These are phyloP conservation scores for Cladosporium sp. DNA, from an alignment of 2,329 filamentous ascomycete genomes.

Conservation along the genomic window DNA sequence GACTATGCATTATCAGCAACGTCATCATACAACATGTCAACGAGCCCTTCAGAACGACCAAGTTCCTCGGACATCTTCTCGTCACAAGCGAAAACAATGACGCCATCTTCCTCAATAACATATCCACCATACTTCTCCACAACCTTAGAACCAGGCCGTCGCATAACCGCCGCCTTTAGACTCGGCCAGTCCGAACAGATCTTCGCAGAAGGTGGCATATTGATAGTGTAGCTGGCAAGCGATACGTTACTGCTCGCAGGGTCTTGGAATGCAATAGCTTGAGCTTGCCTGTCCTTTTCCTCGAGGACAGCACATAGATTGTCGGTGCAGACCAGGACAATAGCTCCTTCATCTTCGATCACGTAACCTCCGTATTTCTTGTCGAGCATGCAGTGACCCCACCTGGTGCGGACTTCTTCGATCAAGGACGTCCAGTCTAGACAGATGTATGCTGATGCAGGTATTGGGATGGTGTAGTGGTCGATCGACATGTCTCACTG, in stretches of 20 bases:
- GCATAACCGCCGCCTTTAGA: neutral
- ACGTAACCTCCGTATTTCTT: neutral
- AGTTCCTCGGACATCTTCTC: constrained; percentile 3
- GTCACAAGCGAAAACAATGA: neutral
- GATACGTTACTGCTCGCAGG: neutral
- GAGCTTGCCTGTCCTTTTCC: neutral
- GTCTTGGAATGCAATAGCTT: neutral
- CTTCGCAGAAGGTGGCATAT: neutral
- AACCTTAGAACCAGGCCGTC: neutral
- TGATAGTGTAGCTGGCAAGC: neutral
- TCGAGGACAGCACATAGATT: neutral
- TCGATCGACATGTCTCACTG: neutral
- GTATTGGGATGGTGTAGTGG: neutral
- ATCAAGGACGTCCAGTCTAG: neutral
- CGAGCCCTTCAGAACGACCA: neutral
- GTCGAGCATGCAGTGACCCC: neutral
- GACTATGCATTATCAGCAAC: neutral
- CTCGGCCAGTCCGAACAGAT: neutral
- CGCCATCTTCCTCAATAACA: neutral
- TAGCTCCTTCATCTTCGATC: neutral
- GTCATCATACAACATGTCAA: neutral
- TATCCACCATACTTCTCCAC: neutral
- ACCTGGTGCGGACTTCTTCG: neutral
- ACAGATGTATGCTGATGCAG: neutral
- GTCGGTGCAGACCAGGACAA: constrained; percentile 8